A percentile compares a stretch with the other conserved stretches of the same genome.
phyloP scores from a whole-genome alignment of 805 yeast genomes.

The Metschnikowia reukaufii region DNA sequence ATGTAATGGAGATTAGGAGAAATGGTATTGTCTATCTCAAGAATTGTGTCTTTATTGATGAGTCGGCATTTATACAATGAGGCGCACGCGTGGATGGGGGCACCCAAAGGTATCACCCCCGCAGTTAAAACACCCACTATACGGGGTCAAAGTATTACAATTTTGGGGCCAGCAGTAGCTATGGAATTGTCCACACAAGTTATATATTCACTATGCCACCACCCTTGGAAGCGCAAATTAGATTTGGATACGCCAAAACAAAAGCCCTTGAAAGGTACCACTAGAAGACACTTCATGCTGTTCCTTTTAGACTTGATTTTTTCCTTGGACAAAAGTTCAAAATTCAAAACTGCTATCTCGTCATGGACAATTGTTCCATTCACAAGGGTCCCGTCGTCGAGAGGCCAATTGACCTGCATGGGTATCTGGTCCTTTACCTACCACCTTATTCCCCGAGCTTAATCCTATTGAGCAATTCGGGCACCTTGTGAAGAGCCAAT shows the following conservation, averaged over 20 bases:
- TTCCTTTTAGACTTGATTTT: not conserved
- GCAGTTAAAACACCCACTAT: not conserved
- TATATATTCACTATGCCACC: not conserved
- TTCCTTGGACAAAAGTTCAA: not conserved
- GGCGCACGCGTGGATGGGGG: not conserved
- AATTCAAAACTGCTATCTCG: not conserved
- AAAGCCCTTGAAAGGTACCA: not conserved
- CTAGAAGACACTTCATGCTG: not conserved
- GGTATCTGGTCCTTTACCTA: not conserved
- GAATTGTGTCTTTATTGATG: not conserved
- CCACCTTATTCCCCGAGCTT: not conserved
- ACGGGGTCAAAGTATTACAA: not conserved
- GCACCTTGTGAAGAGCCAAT: not conserved
- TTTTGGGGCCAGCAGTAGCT: not conserved
- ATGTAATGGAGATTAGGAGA: too few species aligned
- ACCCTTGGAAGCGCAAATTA: not conserved
- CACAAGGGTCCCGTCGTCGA: not conserved
- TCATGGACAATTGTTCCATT: not conserved
- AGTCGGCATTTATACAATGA: not conserved
- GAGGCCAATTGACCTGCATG: not conserved
- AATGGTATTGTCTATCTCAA: not conserved
- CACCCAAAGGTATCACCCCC: not conserved
- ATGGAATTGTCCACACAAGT: not conserved
- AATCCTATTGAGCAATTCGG: not conserved
- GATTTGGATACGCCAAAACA: not conserved